Percentiles rank a stretch among this genome's conserved stretches.
These are phyloP conservation scores for Mucuna pruriens DNA, from an alignment of 306 rosid species.

Conservation along the genomic window DNA sequence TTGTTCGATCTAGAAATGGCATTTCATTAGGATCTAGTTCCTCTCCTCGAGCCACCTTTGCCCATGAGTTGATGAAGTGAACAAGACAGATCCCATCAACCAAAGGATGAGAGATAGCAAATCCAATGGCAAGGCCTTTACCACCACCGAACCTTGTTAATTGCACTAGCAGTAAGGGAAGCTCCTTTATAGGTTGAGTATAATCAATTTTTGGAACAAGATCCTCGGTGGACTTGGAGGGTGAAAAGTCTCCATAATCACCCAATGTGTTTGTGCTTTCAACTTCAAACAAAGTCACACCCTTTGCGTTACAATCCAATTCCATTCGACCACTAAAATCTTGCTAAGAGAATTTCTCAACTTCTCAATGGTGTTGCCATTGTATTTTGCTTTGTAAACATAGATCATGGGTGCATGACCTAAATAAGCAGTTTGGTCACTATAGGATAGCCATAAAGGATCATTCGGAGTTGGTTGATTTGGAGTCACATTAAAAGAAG, in stretches of 20 bases:
- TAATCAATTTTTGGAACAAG: slow-evolving; percentile 29
- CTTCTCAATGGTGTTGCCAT: too few relatives aligned
- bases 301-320: slow-evolving; percentile 28
- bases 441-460: too few relatives aligned
- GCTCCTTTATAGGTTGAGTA: background rate
- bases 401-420: too few relatives aligned
- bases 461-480: too few relatives aligned
- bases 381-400: too few relatives aligned
- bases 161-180: background rate
- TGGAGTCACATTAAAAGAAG: too few relatives aligned
- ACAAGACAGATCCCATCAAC: background rate
- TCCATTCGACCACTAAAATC: too few relatives aligned
- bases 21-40: background rate
- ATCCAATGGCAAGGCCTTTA: background rate
- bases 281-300: slow-evolving; percentile 19
- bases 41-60: background rate
- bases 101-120: background rate
- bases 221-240: background rate
- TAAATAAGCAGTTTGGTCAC: too few relatives aligned
- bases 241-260: slow-evolving; percentile 33
- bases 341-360: too few relatives aligned
- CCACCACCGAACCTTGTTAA: background rate
- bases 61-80: background rate
- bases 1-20: background rate
- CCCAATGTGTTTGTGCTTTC: background rate